Conservation (phyloP, 192 early-diverging fungal species). For the Rhizophagus clarus region DNA sequence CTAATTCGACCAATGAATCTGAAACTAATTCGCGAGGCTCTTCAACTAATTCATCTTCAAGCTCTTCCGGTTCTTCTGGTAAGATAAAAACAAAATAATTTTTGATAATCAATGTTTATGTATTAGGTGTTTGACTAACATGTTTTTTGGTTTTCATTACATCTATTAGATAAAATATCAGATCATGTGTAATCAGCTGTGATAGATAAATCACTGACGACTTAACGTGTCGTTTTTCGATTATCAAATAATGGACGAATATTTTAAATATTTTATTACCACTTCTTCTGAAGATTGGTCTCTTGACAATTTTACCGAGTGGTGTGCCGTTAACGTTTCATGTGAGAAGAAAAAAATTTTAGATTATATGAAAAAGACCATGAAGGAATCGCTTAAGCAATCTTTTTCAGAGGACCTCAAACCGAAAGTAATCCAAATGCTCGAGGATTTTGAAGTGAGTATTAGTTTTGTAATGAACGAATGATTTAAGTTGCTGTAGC, state of each 20-base stretch:
- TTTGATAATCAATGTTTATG: no score
- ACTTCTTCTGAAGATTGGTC: conserved; percentile 8
- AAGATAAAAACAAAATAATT: no score
- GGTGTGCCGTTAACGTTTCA: neutral
- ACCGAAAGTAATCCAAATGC: neutral
- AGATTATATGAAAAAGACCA: conserved; percentile 5
- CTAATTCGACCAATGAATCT: no score
- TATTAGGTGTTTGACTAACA: no score
- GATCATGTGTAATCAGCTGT: no score
- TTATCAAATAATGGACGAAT: conserved; percentile 8
- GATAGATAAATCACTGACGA: no score
- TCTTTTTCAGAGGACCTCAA: neutral
- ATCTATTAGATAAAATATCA: no score
- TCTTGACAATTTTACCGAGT: neutral
- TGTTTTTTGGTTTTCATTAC: no score
- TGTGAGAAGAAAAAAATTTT: neutral
- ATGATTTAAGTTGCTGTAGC: conserved; percentile 5
- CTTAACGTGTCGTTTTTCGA: no score
- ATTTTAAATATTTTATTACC: neutral
- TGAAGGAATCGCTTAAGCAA: neutral
- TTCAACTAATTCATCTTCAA: no score
- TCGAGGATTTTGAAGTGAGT: conserved; percentile 10
- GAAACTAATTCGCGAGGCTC: no score
- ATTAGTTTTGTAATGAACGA: neutral
- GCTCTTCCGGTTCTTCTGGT: no score